phyloP scores from a whole-genome alignment of 176 grass and related monocot genomes.

The Otatea glauca region DNA sequence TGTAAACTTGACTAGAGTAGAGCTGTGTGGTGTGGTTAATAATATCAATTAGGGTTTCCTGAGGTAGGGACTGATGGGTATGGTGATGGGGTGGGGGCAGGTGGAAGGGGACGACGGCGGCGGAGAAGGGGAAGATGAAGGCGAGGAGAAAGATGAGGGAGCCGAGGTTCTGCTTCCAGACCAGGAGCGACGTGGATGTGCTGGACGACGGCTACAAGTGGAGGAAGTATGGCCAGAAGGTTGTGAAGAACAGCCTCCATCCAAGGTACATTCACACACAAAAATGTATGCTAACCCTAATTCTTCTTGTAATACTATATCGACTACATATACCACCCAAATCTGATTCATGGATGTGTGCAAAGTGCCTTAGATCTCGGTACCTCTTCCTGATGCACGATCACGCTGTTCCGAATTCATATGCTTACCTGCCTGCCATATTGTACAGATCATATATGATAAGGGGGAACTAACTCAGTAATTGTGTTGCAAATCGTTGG shows the following conservation, averaged over 20 bases:
- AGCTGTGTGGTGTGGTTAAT: not conserved
- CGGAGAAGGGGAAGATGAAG: constrained; percentile 73
- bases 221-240: constrained; percentile 88
- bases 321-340: not conserved
- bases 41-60: constrained; percentile 40
- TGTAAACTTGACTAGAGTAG: not conserved
- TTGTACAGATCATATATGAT: not conserved
- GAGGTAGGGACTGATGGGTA: not conserved
- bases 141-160: constrained; percentile 84
- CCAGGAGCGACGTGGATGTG: constrained; percentile 84
- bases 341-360: not conserved
- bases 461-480: not conserved
- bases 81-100: constrained; percentile 33
- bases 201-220: constrained; percentile 90
- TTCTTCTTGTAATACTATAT: no score
- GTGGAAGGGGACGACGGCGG: constrained; percentile 58
- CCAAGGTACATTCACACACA: constrained; percentile 53
- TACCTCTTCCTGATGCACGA: not conserved
- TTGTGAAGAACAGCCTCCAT: constrained; percentile 88
- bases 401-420: not conserved
- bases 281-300: constrained; percentile 7
- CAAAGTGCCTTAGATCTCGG: not conserved
- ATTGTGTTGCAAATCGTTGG: not conserved
- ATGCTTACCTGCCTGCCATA: not conserved
- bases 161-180: constrained; percentile 89